Base-by-base conservation (phyloP, 345 rosid species). In the Salix udensis region DNA sequence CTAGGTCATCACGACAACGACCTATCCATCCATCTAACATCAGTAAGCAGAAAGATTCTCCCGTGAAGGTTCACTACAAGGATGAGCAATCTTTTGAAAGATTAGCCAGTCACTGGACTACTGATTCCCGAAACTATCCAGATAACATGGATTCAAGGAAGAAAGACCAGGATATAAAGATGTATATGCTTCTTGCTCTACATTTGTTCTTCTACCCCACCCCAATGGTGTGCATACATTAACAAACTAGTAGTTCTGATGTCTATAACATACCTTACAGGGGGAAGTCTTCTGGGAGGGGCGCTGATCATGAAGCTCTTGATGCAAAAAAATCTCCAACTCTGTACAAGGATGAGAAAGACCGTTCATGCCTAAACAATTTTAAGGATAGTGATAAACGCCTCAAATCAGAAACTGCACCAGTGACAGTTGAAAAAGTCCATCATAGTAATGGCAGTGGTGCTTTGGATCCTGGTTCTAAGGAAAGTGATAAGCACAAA, bases 381-480 rank as follows among this genome's bases (percentile, higher is more conserved):
- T 74, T 62, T 64, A 86, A 82, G 80, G 88, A 82, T 28, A 75
- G 72, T 68, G 82, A 78, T 71, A 72, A 65, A 60, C 74, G 6
- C n/a, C 68, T 13, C 6, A 79, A 85, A 70, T 36, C 77, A 34
- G 88, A 81, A 76, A 80, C 81, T 65, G 78, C 12, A 3, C 68
- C 75, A 36, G 66, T 77, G 72, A 48, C 73, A 52, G 82, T 68
- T 67, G 91, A 82, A 74, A 90, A 88, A 67, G 82, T 62, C 65
- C 82, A 87, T 73, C 75, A 69, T 65, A 79, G 82, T 64, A 79
- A 87, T 71, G 80, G 80, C 84, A 79, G 81, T 77, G 87, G 83
- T 76, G 74, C 74, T 34, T 62, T 76, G 68, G 88, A 86, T 77
- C 83, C 90, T 65, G 91, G 80, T 74, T 91, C 91, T 26, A 88